Base-by-base conservation (phyloP, 805 yeast genomes). In the Torulaspora indica region DNA sequence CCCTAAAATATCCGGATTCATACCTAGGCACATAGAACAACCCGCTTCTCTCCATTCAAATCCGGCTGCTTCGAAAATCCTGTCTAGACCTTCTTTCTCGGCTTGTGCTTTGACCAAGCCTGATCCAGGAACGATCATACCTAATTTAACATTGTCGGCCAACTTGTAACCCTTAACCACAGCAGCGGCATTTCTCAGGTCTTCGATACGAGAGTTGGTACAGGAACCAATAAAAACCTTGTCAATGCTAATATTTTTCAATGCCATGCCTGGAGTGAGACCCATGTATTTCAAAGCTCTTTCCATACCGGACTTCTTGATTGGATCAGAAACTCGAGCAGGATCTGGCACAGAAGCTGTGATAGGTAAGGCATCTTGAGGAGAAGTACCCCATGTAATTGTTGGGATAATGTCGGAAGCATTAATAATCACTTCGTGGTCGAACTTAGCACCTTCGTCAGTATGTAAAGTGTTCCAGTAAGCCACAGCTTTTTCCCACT, bases 21-120 rank as follows among this genome's bases (percentile, higher is more conserved):
- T 93, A 69, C 98, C 98, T 42, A 93, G 77, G 73, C 98, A 93
- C 98, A 93, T 93, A 33, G 98, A 91, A 72, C 98, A 93, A 49
- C 98, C 98, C 54, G 98, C 98, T 73, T 93, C 98, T 74, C 98
- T 84, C 98, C 98, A 93, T 57, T 86, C 91, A 63, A 93, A 93
- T 15, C 96, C 98, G 40, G 98, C 97, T 39, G 79, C 87, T 60
- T 73, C 79, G 61, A 93, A 93, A 47, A 93, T 78, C 71, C 86
- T 85, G 67, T 93, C 93, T 46, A 93, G 76, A 42, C 98, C 98
- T 72, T 93, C 98, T 50, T 71, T 74, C 72, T 93, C 98, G 43
- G 98, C 98, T 70, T 87, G 95, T 48, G 74, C 72, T 71, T 91
- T 93, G 54, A 93, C 91, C 50, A 93, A 75, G 54, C 98, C 98